These are phyloP conservation scores for Neurospora sp. DNA, from an alignment of 2,329 filamentous ascomycete genomes.

Conservation along the genomic window DNA sequence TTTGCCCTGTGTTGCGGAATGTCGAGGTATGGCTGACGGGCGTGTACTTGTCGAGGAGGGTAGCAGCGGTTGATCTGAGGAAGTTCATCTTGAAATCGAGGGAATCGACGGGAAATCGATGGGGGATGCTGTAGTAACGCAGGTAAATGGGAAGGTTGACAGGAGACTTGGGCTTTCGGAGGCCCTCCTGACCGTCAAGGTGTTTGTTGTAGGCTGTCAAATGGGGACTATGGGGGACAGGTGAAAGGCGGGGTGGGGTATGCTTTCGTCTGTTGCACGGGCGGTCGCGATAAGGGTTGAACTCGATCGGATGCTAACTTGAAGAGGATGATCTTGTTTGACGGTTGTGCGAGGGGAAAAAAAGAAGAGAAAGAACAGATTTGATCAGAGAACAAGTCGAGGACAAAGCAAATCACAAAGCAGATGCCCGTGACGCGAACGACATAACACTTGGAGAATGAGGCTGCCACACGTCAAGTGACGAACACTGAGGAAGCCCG, in stretches of 20 bases:
- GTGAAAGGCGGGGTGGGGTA: not conserved
- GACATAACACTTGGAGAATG: not conserved
- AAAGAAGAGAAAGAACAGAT: not conserved
- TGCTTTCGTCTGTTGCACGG: not conserved
- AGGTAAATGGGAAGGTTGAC: not conserved
- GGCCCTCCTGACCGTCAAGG: not conserved
- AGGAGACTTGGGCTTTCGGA: not conserved
- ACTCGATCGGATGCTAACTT: not conserved
- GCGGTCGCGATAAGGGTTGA: not conserved
- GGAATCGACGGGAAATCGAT: not conserved
- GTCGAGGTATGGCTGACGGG: constrained; percentile 84
- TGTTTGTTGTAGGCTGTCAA: not conserved
- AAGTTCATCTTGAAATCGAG: constrained; percentile 58
- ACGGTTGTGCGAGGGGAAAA: not conserved
- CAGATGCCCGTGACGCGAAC: not conserved
- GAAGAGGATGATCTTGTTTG: not conserved
- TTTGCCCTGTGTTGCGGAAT: constrained; percentile 87
- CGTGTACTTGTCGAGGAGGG: constrained; percentile 82
- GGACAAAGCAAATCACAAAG: not conserved
- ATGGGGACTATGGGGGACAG: not conserved
- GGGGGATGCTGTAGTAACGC: not conserved
- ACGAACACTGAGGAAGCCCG: not conserved
- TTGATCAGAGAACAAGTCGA: not conserved
- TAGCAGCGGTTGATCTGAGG: constrained; percentile 86
- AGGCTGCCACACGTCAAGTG: not conserved